phyloP scores from a whole-genome alignment of 2,329 filamentous ascomycete genomes.

The Aspergillus sp. region DNA sequence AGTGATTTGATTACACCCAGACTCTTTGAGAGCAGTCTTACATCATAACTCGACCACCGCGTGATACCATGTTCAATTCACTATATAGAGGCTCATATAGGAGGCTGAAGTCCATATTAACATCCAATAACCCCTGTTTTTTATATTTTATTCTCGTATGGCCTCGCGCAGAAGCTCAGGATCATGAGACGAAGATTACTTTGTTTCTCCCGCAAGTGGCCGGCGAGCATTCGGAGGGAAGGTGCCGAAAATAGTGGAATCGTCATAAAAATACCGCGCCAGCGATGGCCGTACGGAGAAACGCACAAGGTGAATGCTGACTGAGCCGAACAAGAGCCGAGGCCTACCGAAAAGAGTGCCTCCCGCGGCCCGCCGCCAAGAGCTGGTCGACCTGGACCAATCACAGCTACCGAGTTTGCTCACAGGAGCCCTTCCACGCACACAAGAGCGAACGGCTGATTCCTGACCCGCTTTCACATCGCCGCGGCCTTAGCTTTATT shows the following conservation, averaged over 20 bases:
- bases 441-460: constrained; percentile 30
- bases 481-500: constrained; percentile 26
- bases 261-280: constrained; percentile 29
- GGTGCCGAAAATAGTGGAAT: constrained; percentile 27
- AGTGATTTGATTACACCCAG: constrained; percentile 20
- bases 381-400: constrained; percentile 24
- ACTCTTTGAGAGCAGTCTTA: constrained; percentile 5
- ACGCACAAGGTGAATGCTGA: constrained; percentile 21
- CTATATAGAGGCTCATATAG: background rate
- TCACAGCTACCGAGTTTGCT: constrained; percentile 26
- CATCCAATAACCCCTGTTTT: background rate
- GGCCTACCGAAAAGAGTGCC: constrained; percentile 34
- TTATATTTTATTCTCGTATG: background rate
- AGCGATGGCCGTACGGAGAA: constrained; percentile 19
- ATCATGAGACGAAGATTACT: constrained; percentile 17
- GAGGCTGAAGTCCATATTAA: background rate
- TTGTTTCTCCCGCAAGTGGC: constrained; percentile 21
- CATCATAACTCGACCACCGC: constrained; percentile 14
- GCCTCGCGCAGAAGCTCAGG: background rate
- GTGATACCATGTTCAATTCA: background rate
- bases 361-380: constrained; percentile 29
- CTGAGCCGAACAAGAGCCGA: constrained; percentile 34
- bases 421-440: constrained; percentile 20
- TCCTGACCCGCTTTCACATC: constrained; percentile 28
- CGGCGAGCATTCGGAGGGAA: constrained; percentile 21